These are phyloP conservation scores for Apophysomyces ossiformis DNA, from an alignment of 371 early-diverging fungal genomes.

Conservation along the genomic window DNA sequence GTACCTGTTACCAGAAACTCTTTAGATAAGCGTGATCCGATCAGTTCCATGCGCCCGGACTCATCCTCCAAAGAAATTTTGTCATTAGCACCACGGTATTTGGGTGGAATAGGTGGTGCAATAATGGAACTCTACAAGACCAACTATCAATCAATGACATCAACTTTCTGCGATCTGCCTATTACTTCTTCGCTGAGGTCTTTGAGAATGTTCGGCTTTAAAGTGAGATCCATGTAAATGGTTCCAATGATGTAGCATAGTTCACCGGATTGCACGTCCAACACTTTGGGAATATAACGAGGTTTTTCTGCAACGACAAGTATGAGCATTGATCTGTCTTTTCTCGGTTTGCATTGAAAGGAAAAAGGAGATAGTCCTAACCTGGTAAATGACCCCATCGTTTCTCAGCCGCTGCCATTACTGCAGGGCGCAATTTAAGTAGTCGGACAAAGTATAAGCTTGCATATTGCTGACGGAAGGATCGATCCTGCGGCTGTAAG, in stretches of 20 bases:
- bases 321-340: not conserved
- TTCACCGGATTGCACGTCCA: slow-evolving; percentile 68
- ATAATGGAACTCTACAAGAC: slow-evolving; percentile 64
- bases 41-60: slow-evolving; percentile 80
- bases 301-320: slow-evolving; percentile 31
- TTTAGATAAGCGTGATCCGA: slow-evolving; percentile 56
- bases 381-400: slow-evolving; percentile 58
- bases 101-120: slow-evolving; percentile 63
- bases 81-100: slow-evolving; percentile 70
- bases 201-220: slow-evolving; percentile 88
- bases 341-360: not conserved
- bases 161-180: not conserved
- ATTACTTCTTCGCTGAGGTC: slow-evolving; percentile 80
- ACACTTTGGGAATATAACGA: slow-evolving; percentile 61
- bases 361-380: slow-evolving; percentile 7
- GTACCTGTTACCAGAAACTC: slow-evolving; percentile 70
- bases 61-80: slow-evolving; percentile 87
- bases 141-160: not conserved
- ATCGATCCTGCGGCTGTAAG: slow-evolving; percentile 54
- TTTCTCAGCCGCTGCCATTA: slow-evolving; percentile 49
- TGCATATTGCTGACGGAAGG: slow-evolving; percentile 84
- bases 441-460: slow-evolving; percentile 84
- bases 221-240: slow-evolving; percentile 80
- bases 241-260: slow-evolving; percentile 84
- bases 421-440: slow-evolving; percentile 59